Conservation (phyloP, 768 basidiomycete species). For the Mycena leptocephala region DNA sequence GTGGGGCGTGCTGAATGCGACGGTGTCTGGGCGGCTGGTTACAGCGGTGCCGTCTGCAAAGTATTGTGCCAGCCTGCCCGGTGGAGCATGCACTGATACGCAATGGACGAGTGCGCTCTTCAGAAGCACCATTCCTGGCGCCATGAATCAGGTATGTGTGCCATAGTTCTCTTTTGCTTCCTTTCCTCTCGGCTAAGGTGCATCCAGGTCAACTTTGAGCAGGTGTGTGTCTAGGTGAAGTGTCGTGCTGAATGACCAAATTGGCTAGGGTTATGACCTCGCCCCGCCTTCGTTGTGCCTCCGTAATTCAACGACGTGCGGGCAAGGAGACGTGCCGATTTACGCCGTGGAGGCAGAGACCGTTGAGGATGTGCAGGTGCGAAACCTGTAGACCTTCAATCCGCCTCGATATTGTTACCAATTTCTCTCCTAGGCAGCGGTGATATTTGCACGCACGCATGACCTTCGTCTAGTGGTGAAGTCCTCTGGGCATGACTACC, state of each 20-base stretch:
- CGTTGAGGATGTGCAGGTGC: constrained; percentile 49
- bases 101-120: constrained; percentile 29
- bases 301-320: constrained; percentile 42
- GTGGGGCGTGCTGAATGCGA: constrained; percentile 13
- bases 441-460: constrained; percentile 46
- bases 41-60: constrained; percentile 10
- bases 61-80: constrained; percentile 2
- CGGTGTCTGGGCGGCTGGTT: constrained; percentile 4
- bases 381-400: background rate
- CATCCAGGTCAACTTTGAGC: constrained; percentile 2
- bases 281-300: constrained; percentile 45
- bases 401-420: no score
- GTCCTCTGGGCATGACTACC: constrained; percentile 52
- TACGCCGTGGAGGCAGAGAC: constrained; percentile 48
- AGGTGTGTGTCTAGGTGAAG: background rate
- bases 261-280: constrained; percentile 43
- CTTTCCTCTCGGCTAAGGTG: background rate
- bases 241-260: background rate
- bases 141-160: constrained; percentile 16
- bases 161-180: background rate
- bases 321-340: constrained; percentile 50
- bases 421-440: constrained; percentile 41
- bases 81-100: constrained; percentile 24
- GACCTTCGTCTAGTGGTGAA: constrained; percentile 52
- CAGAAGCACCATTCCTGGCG: constrained; percentile 19